Evolutionary conservation across 257 asterid species (phyloP).

Genomic region (Solanum sitiens): DNA sequence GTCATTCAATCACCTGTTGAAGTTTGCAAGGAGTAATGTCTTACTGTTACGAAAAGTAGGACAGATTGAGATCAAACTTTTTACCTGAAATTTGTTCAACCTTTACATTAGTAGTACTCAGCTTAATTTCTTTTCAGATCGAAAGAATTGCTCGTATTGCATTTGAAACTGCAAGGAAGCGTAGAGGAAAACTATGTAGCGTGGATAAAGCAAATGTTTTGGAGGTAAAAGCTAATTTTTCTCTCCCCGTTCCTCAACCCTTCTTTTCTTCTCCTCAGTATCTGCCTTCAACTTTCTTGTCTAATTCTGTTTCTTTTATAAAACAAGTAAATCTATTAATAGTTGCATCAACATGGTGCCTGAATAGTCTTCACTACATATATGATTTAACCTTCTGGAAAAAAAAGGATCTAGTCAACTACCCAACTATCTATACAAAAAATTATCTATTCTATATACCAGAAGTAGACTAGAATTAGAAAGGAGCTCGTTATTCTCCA

Average conservation of each 20-base stretch:
- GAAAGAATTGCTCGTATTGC: slow-evolving; percentile 97
- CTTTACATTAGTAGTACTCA: neutral
- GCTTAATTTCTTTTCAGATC: slow-evolving; percentile 38
- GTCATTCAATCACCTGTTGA: neutral
- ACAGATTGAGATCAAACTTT: neutral
- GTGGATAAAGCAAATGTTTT: slow-evolving; percentile 98
- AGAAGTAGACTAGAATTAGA: neutral
- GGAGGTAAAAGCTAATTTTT: slow-evolving; percentile 47
- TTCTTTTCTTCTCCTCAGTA: neutral
- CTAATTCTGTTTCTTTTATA: neutral
- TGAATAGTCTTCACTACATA: neutral
- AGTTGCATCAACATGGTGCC: neutral
- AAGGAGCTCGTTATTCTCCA: neutral
- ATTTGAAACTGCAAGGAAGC: slow-evolving; percentile 88
- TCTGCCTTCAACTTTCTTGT: neutral
- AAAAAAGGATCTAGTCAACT: neutral
- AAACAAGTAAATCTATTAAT: neutral
- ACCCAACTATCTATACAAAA: neutral
- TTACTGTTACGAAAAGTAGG: neutral
- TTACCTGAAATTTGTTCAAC: neutral
- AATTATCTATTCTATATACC: neutral
- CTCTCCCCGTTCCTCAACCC: neutral
- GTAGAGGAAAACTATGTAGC: slow-evolving; percentile 83
- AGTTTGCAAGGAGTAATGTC: neutral
- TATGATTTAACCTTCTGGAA: neutral